Evolutionary conservation across 805 yeast species (phyloP).

Genomic region (Ogataea ramenticola): DNA sequence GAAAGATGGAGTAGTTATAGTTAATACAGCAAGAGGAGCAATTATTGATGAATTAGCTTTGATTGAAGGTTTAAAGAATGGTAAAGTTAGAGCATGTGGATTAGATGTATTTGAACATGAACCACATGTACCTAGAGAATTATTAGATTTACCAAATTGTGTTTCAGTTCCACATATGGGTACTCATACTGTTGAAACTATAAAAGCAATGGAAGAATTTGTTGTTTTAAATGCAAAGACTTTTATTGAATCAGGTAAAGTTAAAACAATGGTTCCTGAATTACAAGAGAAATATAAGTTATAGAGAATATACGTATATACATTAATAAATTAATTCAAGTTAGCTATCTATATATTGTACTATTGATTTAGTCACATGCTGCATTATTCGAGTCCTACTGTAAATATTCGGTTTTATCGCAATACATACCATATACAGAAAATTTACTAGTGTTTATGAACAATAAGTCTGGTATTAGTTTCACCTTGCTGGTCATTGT

Average conservation of each 20-base stretch:
- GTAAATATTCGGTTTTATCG: too few relatives aligned
- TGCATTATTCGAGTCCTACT: too few relatives aligned
- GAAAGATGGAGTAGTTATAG: slow-evolving; percentile 72
- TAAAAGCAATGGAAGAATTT: slow-evolving; percentile 72
- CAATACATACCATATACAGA: too few relatives aligned
- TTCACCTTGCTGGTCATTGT: too few relatives aligned
- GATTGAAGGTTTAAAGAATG: slow-evolving; percentile 47
- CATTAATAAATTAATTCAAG: too few relatives aligned
- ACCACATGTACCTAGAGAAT: slow-evolving; percentile 61
- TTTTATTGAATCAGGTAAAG: slow-evolving; percentile 59
- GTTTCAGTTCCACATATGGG: slow-evolving; percentile 87
- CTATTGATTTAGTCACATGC: too few relatives aligned
- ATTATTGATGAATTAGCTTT: slow-evolving; percentile 63
- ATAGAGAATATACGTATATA: background rate
- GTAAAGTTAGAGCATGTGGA: slow-evolving; percentile 63
- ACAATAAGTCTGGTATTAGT: too few relatives aligned
- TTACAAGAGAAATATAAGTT: slow-evolving; percentile 18
- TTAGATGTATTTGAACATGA: slow-evolving; percentile 72
- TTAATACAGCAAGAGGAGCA: slow-evolving; percentile 88
- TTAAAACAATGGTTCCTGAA: slow-evolving; percentile 78
- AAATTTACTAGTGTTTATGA: too few relatives aligned
- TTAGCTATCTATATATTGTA: too few relatives aligned
- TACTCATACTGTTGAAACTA: slow-evolving; percentile 69
- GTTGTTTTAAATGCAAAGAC: slow-evolving; percentile 60
- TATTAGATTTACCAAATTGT: slow-evolving; percentile 58